Base-by-base conservation (phyloP, 495 filamentous ascomycete species). In the Xylaria nigripes region DNA sequence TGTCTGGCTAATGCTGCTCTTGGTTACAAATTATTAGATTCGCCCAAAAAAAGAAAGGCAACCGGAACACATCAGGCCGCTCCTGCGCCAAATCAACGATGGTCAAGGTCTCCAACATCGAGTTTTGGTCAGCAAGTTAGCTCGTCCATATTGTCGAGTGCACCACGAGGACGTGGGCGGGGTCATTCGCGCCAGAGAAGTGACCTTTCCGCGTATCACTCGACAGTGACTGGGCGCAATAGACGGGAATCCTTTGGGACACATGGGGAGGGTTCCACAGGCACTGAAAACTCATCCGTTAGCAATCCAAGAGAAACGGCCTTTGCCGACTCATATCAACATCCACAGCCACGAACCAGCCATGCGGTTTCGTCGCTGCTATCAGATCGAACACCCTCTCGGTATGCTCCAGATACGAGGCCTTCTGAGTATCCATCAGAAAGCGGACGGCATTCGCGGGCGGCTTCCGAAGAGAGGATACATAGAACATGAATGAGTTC, bases 41-140 rank as follows among this genome's bases (percentile, higher is more conserved):
- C 85, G 32, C 85, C 86, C 16, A 84, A 84, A 62, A 88, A 88
- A 66, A 78, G 86, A 59, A 89, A 89, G 70, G 82, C 82, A 42
- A 77, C 78, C 61, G 82, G 82, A 54, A 75, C 77, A 16, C 83
- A 85, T 54, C 76, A 76, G 57, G 58, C 80, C 19, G 72, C 72
- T 23, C 82, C 81, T 50, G 75, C 79, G 38, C 80, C 83, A 56
- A 76, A 69, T 53, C 71, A 76, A 48, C 69, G 75, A 19, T 77
- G 76, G 45, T 75, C 76, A 43, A 75, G 78, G 51, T 81, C 80
- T 43, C 77, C 80, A 5, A 73, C 6, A 2, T 36, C 32, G 32
- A 36, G 76, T 12, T 76, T 79, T 58, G 81, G 79, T 29, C 77
- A 81, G 12, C 74, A 81, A 16, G 76, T 78, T 32, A 76, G 78